A percentile compares a stretch with the other conserved stretches of the same genome.
Evolutionary conservation across 1,284 basidiomycete species (phyloP).

Genomic region (Golubevia sp.): DNA sequence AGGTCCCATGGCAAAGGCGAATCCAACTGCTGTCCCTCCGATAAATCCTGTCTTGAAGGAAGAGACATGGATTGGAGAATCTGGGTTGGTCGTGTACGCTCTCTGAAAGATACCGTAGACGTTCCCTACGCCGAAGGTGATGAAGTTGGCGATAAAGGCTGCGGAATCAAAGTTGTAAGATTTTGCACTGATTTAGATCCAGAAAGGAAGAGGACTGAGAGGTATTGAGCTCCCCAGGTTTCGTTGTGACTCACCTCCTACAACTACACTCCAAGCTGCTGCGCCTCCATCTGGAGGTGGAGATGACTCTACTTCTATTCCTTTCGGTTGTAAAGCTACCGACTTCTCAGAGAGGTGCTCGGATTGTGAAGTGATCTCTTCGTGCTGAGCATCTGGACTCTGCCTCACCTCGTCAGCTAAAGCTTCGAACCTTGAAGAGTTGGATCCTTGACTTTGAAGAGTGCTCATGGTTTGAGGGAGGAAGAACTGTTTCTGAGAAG

Average conservation of each 20-base stretch:
- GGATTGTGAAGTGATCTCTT: too few relatives aligned
- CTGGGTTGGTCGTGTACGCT: not conserved
- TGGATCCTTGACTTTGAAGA: too few relatives aligned
- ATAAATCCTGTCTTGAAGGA: not conserved
- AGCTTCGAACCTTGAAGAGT: too few relatives aligned
- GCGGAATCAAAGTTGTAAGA: too few relatives aligned
- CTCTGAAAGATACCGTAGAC: conserved; percentile 4
- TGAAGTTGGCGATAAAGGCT: not conserved
- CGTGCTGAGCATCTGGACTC: too few relatives aligned
- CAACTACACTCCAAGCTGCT: conserved; percentile 4
- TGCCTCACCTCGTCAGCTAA: too few relatives aligned
- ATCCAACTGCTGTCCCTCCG: not conserved
- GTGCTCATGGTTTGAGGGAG: too few relatives aligned
- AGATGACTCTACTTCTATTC: too few relatives aligned
- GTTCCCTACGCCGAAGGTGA: not conserved
- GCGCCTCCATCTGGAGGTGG: not conserved
- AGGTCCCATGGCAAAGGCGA: conserved; percentile 2
- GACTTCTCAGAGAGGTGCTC: too few relatives aligned
- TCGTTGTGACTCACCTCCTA: not conserved
- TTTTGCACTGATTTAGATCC: not conserved
- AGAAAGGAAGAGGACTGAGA: not conserved
- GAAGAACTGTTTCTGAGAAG: too few relatives aligned
- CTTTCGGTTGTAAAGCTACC: too few relatives aligned
- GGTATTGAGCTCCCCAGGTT: too few relatives aligned
- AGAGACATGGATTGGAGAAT: not conserved